Conservation (phyloP, 2,329 filamentous ascomycete genomes). For the Arthrobotrys conoides region DNA sequence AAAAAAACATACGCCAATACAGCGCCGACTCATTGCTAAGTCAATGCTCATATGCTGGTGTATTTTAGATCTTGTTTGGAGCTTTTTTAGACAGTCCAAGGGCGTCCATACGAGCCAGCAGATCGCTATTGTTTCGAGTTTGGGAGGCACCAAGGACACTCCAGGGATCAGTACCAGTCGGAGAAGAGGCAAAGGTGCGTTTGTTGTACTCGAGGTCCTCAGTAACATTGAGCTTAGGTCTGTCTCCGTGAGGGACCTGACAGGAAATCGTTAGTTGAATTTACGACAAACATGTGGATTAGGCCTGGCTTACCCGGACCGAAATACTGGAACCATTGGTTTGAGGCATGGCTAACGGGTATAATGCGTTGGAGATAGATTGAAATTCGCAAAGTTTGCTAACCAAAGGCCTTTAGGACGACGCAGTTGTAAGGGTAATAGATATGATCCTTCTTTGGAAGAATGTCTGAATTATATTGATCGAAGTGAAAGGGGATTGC, state of each 20-base stretch:
- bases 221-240: neutral
- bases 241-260: neutral
- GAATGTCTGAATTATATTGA: too few species aligned
- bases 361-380: neutral
- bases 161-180: constrained; percentile 5
- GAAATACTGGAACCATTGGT: neutral
- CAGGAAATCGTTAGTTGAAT: neutral
- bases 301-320: neutral
- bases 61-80: neutral
- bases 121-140: neutral
- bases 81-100: neutral
- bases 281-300: neutral
- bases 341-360: neutral
- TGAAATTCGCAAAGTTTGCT: too few species aligned
- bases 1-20: too few species aligned
- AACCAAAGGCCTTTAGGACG: too few species aligned
- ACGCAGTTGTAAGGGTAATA: too few species aligned
- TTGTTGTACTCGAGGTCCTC: constrained; percentile 16
- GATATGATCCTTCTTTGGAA: too few species aligned
- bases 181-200: neutral
- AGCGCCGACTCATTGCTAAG: too few species aligned
- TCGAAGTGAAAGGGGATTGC: too few species aligned
- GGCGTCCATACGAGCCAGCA: neutral
- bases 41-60: neutral
- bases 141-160: neutral